Conservation (phyloP, 2,329 filamentous ascomycete genomes). For the Colletotrichum karsti region DNA sequence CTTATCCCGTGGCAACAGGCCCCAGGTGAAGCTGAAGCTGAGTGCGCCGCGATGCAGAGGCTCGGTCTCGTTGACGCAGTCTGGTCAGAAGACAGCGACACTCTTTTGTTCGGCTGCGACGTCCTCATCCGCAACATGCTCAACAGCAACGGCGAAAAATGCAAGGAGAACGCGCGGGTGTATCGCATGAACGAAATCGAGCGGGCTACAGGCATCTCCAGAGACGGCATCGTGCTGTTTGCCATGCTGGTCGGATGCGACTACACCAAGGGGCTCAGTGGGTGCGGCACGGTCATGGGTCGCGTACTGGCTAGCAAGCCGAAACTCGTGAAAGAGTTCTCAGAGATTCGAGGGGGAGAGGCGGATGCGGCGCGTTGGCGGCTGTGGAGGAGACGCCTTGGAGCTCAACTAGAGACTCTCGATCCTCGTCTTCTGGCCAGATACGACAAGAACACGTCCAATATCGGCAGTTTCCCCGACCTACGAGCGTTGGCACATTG, state of each 20-base stretch:
- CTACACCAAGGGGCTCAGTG: constrained; percentile 30
- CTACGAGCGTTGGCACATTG: background rate
- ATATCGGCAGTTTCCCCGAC: background rate
- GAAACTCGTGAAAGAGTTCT: background rate
- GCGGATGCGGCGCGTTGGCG: no score
- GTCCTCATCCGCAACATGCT: constrained; percentile 35
- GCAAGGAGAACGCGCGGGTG: constrained; percentile 22
- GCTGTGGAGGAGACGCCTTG: background rate
- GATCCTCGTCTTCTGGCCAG: accelerated
- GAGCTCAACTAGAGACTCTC: background rate
- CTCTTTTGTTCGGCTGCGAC: constrained; percentile 55
- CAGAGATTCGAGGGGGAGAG: background rate
- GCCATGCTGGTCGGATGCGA: constrained; percentile 36
- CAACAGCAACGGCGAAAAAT: constrained; percentile 2
- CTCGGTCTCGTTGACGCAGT: constrained; percentile 56
- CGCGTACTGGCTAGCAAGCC: background rate
- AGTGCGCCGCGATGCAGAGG: constrained; percentile 53
- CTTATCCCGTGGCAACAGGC: constrained; percentile 51
- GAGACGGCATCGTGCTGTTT: constrained; percentile 33
- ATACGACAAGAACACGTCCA: background rate
- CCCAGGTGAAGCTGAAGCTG: constrained; percentile 55
- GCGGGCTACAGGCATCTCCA: constrained; percentile 5
- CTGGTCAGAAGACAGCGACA: constrained; percentile 55
- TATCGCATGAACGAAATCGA: constrained; percentile 20
- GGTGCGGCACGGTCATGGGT: background rate